Conservation (phyloP, 768 basidiomycete genomes). For the Gymnopilus junonius region DNA sequence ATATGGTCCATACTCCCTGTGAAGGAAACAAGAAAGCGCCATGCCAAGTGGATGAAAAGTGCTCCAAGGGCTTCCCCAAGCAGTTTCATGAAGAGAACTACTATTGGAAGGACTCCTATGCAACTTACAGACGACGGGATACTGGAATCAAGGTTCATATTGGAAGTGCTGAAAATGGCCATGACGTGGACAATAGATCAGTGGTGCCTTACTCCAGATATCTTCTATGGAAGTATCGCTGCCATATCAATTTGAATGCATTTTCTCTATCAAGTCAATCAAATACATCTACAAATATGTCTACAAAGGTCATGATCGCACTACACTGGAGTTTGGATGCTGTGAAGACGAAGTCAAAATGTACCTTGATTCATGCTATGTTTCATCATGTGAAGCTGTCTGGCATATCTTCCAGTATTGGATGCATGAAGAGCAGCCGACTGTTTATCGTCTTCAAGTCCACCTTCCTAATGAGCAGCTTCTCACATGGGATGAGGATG, state of each 20-base stretch:
- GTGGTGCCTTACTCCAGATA: conserved; percentile 46
- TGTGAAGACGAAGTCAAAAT: conserved; percentile 41
- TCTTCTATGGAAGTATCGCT: conserved; percentile 38
- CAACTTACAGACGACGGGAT: conserved; percentile 37
- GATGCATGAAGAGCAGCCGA: conserved; percentile 39
- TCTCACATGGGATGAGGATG: conserved; percentile 33
- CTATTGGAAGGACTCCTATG: conserved; percentile 45
- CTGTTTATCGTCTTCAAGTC: conserved; percentile 42
- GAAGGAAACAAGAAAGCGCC: conserved; percentile 30
- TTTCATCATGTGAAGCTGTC: conserved; percentile 33
- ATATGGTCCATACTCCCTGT: conserved; percentile 41
- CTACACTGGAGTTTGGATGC: conserved; percentile 31
- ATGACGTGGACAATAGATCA: conserved; percentile 40
- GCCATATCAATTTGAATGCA: conserved; percentile 58
- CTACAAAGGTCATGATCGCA: conserved; percentile 50
- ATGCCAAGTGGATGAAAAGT: conserved; percentile 40
- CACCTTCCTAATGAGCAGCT: conserved; percentile 45
- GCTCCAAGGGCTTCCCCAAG: conserved; percentile 38
- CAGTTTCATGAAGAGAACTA: conserved; percentile 36
- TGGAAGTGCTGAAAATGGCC: conserved; percentile 13
- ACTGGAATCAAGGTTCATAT: conserved; percentile 28
- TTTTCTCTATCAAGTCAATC: conserved; percentile 37
- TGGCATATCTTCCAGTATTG: conserved; percentile 37
- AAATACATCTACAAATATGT: conserved; percentile 54
- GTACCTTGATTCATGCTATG: conserved; percentile 42